Conservation (phyloP, 805 yeast genomes). For the Nakazawaea siamensis region DNA sequence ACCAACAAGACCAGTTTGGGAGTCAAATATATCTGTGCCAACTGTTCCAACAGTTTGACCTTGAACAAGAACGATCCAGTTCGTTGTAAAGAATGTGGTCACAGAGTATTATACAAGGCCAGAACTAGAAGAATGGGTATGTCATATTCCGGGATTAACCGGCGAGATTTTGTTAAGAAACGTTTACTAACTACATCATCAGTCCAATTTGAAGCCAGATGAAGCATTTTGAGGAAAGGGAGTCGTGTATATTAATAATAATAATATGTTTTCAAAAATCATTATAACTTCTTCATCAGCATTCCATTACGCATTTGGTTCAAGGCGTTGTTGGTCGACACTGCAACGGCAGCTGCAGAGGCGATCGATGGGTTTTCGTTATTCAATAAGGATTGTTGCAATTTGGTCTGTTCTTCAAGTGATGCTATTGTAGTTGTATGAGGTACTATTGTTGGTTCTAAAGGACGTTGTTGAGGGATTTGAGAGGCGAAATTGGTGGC, state of each 20-base stretch:
- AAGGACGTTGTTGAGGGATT: constrained; percentile 6
- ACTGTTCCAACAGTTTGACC: constrained; percentile 85
- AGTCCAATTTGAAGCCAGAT: constrained; percentile 76
- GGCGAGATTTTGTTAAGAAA: neutral
- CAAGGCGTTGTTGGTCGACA: constrained; percentile 7
- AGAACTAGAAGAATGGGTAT: constrained; percentile 93
- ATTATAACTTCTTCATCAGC: too few species aligned
- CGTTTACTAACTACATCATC: constrained; percentile 7
- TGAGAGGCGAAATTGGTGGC: constrained; percentile 20
- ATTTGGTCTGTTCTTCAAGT: constrained; percentile 7
- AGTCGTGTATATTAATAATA: neutral
- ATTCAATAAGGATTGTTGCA: constrained; percentile 4
- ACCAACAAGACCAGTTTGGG: constrained; percentile 62
- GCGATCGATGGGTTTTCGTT: constrained; percentile 5
- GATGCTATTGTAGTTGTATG: constrained; percentile 10
- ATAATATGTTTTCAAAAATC: too few species aligned
- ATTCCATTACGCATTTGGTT: too few species aligned
- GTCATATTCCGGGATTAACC: constrained; percentile 24
- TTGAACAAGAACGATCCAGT: constrained; percentile 92
- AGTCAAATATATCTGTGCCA: constrained; percentile 91
- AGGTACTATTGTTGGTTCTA: constrained; percentile 9
- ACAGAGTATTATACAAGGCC: constrained; percentile 93
- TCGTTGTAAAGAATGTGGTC: constrained; percentile 98
- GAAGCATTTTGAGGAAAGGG: constrained; percentile 11
- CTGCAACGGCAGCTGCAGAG: constrained; percentile 8